Evolutionary conservation across 2,329 filamentous ascomycete genomes (phyloP).

Genomic region (Apiospora phragmitis): DNA sequence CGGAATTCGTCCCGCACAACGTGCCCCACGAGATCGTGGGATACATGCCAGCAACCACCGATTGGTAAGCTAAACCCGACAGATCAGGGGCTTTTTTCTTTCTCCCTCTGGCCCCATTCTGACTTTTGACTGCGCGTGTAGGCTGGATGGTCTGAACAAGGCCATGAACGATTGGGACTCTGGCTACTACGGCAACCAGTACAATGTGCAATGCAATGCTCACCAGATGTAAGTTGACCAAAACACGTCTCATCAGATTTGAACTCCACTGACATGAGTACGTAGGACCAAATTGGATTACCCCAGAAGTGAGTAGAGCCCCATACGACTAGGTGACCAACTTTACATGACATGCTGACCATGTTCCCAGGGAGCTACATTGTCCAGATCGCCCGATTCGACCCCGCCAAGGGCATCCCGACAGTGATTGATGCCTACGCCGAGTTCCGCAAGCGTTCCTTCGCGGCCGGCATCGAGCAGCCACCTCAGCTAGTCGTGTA

Average conservation of each 20-base stretch:
- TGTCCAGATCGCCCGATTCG: conserved; percentile 78
- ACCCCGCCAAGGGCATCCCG: conserved; percentile 79
- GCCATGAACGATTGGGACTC: conserved; percentile 67
- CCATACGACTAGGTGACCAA: not conserved
- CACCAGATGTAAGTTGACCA: conserved; percentile 53
- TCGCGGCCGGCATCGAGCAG: conserved; percentile 50
- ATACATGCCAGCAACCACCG: conserved; percentile 78
- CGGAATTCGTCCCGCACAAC: conserved; percentile 69
- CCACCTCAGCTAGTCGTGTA: conserved; percentile 71
- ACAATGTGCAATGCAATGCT: conserved; percentile 62
- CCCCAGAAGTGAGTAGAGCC: conserved; percentile 45
- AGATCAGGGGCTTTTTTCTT: not conserved
- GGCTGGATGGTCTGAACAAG: conserved; percentile 81
- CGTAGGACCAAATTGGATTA: conserved; percentile 54
- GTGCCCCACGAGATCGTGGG: conserved; percentile 68
- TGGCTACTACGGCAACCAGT: conserved; percentile 73
- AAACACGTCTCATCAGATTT: not conserved
- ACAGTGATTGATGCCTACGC: conserved; percentile 76
- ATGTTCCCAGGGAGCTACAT: conserved; percentile 64
- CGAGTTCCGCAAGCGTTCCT: conserved; percentile 64
- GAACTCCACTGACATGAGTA: not conserved
- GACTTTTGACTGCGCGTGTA: conserved; percentile 21
- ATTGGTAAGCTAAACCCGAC: conserved; percentile 56
- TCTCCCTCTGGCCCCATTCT: not conserved
- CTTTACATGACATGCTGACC: not conserved